A percentile compares a stretch with the other conserved stretches of the same genome.
These are phyloP conservation scores for Epichloe bromicola DNA, from an alignment of 2,329 filamentous ascomycete species.

Conservation along the genomic window DNA sequence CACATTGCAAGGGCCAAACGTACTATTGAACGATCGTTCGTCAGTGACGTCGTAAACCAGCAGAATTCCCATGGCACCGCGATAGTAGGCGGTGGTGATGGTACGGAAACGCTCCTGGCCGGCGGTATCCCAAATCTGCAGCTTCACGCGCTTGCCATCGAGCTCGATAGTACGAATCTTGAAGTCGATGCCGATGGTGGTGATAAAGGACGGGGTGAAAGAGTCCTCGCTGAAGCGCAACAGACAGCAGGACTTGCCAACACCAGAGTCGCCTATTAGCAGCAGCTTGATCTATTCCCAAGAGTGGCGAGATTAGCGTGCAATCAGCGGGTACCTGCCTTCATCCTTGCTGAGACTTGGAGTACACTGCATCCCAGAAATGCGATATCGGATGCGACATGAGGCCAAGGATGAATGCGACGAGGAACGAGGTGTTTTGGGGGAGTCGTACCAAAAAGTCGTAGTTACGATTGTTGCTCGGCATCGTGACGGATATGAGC, in stretches of 20 bases:
- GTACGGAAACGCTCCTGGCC: slow-evolving; percentile 97
- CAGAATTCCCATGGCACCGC: slow-evolving; percentile 95
- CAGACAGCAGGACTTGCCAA: slow-evolving; percentile 94
- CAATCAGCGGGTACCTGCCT: not conserved
- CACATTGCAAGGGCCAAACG: slow-evolving; percentile 17
- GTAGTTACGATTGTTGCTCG: slow-evolving; percentile 95
- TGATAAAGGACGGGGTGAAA: slow-evolving; percentile 96
- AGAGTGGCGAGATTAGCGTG: slow-evolving; percentile 6
- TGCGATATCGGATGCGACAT: not conserved
- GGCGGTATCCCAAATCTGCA: slow-evolving; percentile 99
- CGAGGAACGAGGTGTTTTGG: slow-evolving; percentile 10
- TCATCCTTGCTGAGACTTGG: not conserved
- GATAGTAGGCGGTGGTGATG: slow-evolving; percentile 97
- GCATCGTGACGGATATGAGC: slow-evolving; percentile 49
- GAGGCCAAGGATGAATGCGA: not conserved
- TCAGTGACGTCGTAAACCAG: slow-evolving; percentile 98
- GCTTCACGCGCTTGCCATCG: slow-evolving; percentile 95
- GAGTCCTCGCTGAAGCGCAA: slow-evolving; percentile 95
- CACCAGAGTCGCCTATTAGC: slow-evolving; percentile 90
- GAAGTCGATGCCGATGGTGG: slow-evolving; percentile 98
- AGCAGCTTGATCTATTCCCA: slow-evolving; percentile 75
- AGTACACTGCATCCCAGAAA: not conserved
- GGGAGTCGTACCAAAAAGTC: slow-evolving; percentile 74
- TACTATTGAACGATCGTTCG: slow-evolving; percentile 90
- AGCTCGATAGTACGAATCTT: slow-evolving; percentile 99